Percentiles rank a stretch among this genome's conserved stretches.
Conservation (phyloP, 2,329 filamentous ascomycete genomes). For the Atkinsonella hypoxylon region DNA sequence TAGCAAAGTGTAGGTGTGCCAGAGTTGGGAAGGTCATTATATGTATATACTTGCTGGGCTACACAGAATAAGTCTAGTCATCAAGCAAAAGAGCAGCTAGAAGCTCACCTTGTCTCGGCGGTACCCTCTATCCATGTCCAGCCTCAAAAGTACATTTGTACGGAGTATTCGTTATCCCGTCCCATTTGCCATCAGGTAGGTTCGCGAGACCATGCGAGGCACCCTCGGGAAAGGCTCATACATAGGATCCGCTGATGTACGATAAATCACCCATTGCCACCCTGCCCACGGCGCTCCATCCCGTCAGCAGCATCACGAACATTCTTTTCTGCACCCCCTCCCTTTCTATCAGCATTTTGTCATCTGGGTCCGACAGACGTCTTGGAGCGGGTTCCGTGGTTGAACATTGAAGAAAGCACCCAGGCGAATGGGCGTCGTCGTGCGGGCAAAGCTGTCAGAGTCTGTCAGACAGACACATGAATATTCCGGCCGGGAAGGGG, state of each 20-base stretch:
- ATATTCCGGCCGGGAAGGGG: not conserved
- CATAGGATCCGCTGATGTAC: not conserved
- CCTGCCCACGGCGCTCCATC: not conserved
- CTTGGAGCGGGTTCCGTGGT: not conserved
- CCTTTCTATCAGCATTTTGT: not conserved
- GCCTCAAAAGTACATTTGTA: not conserved
- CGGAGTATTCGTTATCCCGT: not conserved
- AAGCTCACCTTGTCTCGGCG: not conserved
- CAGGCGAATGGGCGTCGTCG: not conserved
- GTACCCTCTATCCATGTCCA: not conserved
- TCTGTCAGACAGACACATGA: not conserved
- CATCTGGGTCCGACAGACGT: not conserved
- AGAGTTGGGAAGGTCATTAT: not conserved
- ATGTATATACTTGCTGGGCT: slow-evolving; percentile 2
- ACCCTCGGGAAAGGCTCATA: not conserved
- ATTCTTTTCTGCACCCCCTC: not conserved
- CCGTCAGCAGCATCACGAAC: not conserved
- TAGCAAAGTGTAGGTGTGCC: not conserved
- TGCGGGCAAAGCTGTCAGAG: not conserved
- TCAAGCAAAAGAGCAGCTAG: not conserved
- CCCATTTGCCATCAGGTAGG: too few species aligned
- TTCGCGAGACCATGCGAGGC: not conserved
- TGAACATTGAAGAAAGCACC: not conserved
- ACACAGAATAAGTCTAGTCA: not conserved
- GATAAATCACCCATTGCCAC: not conserved